Percentiles rank a stretch among this genome's conserved stretches.
These are phyloP conservation scores for Leccinum colubrinum DNA, from an alignment of 1,284 basidiomycete genomes.

Conservation along the genomic window DNA sequence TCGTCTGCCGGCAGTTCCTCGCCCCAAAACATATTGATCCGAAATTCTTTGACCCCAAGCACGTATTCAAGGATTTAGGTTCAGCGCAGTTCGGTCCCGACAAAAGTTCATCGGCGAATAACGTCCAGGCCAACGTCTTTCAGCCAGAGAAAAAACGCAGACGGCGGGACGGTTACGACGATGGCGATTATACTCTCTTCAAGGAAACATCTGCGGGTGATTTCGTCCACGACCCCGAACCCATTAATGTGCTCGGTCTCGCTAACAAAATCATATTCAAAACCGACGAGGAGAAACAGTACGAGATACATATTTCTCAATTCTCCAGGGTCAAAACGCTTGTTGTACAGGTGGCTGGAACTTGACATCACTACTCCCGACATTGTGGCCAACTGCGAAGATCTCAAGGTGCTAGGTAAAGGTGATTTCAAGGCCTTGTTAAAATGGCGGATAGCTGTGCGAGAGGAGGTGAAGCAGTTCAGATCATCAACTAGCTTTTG, in stretches of 20 bases:
- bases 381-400: constrained; percentile 80
- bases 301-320: constrained; percentile 24
- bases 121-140: constrained; percentile 87
- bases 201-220: constrained; percentile 72
- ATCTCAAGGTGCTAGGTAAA: constrained; percentile 97
- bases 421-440: constrained; percentile 94
- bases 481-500: constrained; percentile 1
- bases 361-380: constrained; percentile 77
- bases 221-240: constrained; percentile 74
- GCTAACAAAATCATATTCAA: constrained; percentile 85
- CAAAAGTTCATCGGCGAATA: constrained; percentile 53
- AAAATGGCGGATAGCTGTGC: constrained; percentile 86
- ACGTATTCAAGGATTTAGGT: constrained; percentile 94
- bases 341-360: constrained; percentile 60
- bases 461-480: constrained; percentile 65
- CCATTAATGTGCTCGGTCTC: constrained; percentile 80
- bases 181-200: constrained; percentile 92
- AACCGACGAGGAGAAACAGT: constrained; percentile 85
- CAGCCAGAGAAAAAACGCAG: constrained; percentile 96
- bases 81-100: constrained; percentile 48
- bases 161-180: constrained; percentile 93
- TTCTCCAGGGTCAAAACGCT: constrained; percentile 4
- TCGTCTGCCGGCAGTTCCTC: constrained; percentile 94
- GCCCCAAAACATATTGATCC: constrained; percentile 97
- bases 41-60: constrained; percentile 96